Base-by-base conservation (phyloP, 2,329 filamentous ascomycete species). In the Xylaria sp. region DNA sequence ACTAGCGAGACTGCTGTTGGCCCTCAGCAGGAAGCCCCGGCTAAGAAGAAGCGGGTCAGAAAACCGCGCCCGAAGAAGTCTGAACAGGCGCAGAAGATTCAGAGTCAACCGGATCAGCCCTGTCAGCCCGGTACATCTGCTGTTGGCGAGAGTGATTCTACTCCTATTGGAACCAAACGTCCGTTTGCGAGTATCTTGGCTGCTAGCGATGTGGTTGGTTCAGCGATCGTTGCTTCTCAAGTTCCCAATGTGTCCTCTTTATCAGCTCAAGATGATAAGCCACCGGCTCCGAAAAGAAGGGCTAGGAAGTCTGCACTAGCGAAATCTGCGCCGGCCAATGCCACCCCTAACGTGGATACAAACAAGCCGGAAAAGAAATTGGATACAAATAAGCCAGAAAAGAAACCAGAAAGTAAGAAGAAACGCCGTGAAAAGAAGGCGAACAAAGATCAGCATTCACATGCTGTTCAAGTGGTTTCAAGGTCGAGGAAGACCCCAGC, bases 291-390 rank as follows among this genome's bases (percentile, higher is more conserved):
- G 42, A 50, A 66, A 11, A 76, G 68, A 60, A 72, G 68, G 46
- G 60, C 73, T 37, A 74, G 76, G 37, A 78, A 77, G 59, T 77
- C 76, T 1, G 76, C 76, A 1, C 74, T 76, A 0, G 74, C 73
- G 16, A 69, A 66, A 19, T 63, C 75, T 2, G 4, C 7, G n/a
- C 34, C 54, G 16, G 50, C 42, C 7, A 48, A 47, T 2, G 23
- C 23, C 2, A 48, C 59, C 10, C 51, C 10, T 30, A 5, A 30
- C 4, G 23, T 6, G 61, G 59, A 10, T n/a, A 30, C 6, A 60
- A 52, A 35, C 52, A 58, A 50, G 35, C 30, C 9, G 8, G 60
- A 59, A 8, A 18, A 35, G 10, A 60, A 52, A 30, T 30, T 4
- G 61, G 59, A 10, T 13, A 35, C 8, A 60, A 52, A 34, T 51